Base-by-base conservation (phyloP, 1,284 basidiomycete species). In the Xanthoconium separans region DNA sequence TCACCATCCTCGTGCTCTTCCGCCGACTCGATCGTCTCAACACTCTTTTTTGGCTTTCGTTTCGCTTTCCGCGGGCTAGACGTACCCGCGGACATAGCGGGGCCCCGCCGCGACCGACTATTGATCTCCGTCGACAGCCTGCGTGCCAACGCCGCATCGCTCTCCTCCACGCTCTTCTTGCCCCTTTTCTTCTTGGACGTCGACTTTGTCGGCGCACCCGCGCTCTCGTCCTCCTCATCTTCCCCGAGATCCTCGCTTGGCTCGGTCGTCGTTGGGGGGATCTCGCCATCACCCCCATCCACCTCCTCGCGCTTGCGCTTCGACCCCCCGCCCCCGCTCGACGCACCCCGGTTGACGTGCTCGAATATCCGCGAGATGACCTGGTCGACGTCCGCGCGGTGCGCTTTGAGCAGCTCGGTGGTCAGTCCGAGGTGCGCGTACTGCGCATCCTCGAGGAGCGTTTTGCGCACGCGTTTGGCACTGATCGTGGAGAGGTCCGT, bases 61-160 rank as follows among this genome's bases (percentile, higher is more conserved):
- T 75, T 80, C 44, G 72, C 60, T 46, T 70, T 73, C 11, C 65
- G 65, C 59, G 66, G 74, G 61, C 59, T 60, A 20, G 75, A 77
- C 29, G 77, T 76, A 8, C 81, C 74, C 60, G 82, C 83, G 65
- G 84, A 82, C 69, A 34, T 47, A 47, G 58, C 56, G 44, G 24
- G 51, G 22, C 70, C 79, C 58, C 80, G 75, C 44, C 83, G 78
- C 24, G 80, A 74, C 47, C 83, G 81, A 55, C 83, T 77, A 60
- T 91, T 91, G 50, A 91, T 79, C 70, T 90, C 85, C 55, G 77
- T 78, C 48, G 84, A 84, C 50, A 91, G 74, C 70, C 85, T 82
- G 55, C 85, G 81, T 47, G 89, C 89, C 54, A 87, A 64, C 65
- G 84, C 84, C 42, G 80, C 89, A 64, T 91, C 89, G 34, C 59